phyloP scores from a whole-genome alignment of 2,329 filamentous ascomycete species.

The Hypoxylon rubiginosum region DNA sequence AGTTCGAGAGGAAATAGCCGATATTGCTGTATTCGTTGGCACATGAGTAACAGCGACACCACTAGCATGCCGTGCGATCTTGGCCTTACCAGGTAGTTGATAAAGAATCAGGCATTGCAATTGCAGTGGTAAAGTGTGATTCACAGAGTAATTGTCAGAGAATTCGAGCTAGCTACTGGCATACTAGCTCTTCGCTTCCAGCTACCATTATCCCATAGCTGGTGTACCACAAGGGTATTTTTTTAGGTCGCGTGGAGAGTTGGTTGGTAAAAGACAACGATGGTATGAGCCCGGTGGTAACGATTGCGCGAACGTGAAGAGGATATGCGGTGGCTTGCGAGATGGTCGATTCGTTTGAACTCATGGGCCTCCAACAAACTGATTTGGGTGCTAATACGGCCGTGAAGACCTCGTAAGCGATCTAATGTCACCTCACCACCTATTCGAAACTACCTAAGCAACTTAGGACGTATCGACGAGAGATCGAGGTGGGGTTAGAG shows the following conservation, averaged over 20 bases:
- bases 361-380: neutral
- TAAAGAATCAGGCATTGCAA: neutral
- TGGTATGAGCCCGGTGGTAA: neutral
- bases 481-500: constrained; percentile 23
- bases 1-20: constrained; percentile 3
- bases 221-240: neutral
- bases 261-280: neutral
- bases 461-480: constrained; percentile 22
- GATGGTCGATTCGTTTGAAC: neutral
- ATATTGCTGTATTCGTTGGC: constrained; percentile 9
- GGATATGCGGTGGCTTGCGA: no score
- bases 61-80: constrained; percentile 22
- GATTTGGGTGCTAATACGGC: constrained; percentile 16
- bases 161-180: neutral
- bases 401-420: constrained; percentile 18
- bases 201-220: neutral
- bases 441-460: constrained; percentile 19
- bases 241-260: no score
- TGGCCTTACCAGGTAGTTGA: neutral
- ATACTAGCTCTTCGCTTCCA: neutral
- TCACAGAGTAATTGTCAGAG: neutral
- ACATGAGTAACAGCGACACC: constrained; percentile 18
- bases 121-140: neutral
- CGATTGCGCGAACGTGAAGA: no score
- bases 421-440: constrained; percentile 23